Evolutionary conservation across 208 protist genomes (phyloP).

Genomic region (Acanthamoeba sp.): DNA sequence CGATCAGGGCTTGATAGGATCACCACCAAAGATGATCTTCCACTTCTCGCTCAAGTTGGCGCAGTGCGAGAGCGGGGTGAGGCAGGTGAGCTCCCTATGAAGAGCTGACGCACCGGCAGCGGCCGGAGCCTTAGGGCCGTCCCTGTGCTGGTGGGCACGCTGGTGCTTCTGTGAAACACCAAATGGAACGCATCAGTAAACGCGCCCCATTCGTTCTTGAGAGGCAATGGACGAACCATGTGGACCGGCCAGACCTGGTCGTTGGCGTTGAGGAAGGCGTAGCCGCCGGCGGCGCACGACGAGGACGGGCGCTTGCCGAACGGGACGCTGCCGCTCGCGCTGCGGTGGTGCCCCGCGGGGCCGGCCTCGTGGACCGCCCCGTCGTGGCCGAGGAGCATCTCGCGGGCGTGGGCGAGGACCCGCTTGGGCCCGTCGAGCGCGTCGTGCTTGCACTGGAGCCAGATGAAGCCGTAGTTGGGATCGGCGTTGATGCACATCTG

Average conservation of each 20-base stretch:
- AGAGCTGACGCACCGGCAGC: neutral
- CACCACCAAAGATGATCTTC: constrained; percentile 58
- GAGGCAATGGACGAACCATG: neutral
- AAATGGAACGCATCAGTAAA: neutral
- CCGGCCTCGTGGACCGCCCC: neutral
- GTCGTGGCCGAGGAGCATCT: constrained; percentile 70
- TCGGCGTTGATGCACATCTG: constrained; percentile 90
- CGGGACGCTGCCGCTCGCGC: neutral
- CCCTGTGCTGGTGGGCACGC: neutral
- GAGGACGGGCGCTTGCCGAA: neutral
- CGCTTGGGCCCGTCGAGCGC: constrained; percentile 84
- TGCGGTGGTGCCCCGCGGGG: neutral
- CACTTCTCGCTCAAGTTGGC: constrained; percentile 39
- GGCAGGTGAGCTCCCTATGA: constrained; percentile 52
- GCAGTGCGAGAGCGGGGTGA: constrained; percentile 52
- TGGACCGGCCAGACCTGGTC: constrained; percentile 9
- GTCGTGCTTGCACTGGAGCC: constrained; percentile 89
- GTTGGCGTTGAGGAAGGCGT: constrained; percentile 61
- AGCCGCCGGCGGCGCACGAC: neutral
- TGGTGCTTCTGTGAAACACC: neutral
- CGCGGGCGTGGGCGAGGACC: constrained; percentile 80
- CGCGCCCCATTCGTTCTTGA: too few species aligned
- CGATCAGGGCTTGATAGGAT: constrained; percentile 72
- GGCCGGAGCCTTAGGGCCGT: neutral
- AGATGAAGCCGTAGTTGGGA: constrained; percentile 92